A percentile compares a stretch with the other conserved stretches of the same genome.
These are phyloP conservation scores for Diplodia mutila DNA, from an alignment of 2,329 filamentous ascomycete genomes.

Conservation along the genomic window DNA sequence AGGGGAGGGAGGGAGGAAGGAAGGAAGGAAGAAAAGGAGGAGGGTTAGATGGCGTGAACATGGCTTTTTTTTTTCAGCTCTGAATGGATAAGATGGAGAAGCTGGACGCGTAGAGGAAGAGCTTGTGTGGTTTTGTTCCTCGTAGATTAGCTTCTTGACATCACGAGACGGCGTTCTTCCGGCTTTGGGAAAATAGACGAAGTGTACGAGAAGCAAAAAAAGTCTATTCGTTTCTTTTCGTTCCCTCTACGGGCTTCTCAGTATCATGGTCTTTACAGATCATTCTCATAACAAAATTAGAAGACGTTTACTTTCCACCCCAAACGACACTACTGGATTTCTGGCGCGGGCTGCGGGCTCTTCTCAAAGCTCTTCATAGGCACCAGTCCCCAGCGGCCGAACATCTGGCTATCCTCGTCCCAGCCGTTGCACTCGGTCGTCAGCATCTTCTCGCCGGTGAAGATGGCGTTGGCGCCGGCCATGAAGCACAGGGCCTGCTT, in stretches of 20 bases:
- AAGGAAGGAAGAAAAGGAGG: too few species aligned
- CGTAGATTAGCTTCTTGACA: neutral
- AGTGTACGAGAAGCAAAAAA: neutral
- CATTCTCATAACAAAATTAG: neutral
- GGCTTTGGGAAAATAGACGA: neutral
- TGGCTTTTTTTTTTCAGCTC: neutral
- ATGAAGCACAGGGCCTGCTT: slow-evolving; percentile 89
- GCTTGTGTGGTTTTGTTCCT: too few species aligned
- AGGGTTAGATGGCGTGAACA: too few species aligned
- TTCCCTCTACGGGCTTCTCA: neutral
- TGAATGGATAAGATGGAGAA: too few species aligned
- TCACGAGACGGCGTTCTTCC: neutral
- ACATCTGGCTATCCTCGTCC: slow-evolving; percentile 86
- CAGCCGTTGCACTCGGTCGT: slow-evolving; percentile 90
- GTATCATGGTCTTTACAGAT: neutral
- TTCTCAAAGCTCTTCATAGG: slow-evolving; percentile 63
- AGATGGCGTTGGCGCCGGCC: slow-evolving; percentile 91
- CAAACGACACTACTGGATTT: slow-evolving; percentile 5
- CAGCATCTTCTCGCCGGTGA: slow-evolving; percentile 94
- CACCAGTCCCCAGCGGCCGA: slow-evolving; percentile 77
- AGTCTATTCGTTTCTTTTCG: neutral
- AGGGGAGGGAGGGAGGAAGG: neutral
- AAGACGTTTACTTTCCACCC: neutral
- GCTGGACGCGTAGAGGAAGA: too few species aligned
- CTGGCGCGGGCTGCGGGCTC: slow-evolving; percentile 15